A percentile compares a stretch with the other conserved stretches of the same genome.
Conservation (phyloP, 345 rosid species). For the Sonneratia caseolaris region DNA sequence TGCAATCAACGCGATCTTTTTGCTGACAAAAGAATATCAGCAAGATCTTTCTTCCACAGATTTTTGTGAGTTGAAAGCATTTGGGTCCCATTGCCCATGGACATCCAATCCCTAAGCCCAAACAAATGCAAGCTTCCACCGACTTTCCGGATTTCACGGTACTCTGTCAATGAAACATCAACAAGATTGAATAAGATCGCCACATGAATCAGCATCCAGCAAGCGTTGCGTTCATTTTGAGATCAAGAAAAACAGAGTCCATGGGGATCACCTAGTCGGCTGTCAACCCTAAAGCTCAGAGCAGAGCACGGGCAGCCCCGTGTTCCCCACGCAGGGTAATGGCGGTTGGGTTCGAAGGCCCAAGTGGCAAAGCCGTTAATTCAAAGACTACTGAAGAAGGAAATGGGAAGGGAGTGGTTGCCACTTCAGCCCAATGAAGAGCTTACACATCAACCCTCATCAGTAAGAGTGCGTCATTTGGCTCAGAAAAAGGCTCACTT, state of each 20-base stretch:
- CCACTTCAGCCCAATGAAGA: not conserved
- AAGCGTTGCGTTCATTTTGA: not conserved
- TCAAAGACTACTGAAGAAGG: not conserved
- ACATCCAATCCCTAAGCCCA: not conserved
- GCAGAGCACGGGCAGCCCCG: not conserved
- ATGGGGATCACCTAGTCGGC: not conserved
- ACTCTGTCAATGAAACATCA: not conserved
- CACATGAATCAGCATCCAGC: not conserved
- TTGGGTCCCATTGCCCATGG: not conserved
- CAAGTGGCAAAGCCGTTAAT: conserved; percentile 8
- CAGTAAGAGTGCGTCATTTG: conserved; percentile 19
- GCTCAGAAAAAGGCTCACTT: conserved; percentile 12
- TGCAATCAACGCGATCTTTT: not conserved
- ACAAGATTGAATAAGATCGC: not conserved
- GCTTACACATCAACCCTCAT: conserved; percentile 9
- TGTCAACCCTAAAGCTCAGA: not conserved
- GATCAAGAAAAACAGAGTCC: not conserved
- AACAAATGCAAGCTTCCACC: not conserved
- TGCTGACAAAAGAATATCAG: not conserved
- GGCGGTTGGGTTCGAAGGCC: not conserved
- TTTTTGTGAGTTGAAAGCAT: not conserved
- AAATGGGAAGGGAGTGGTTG: not conserved
- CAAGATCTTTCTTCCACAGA: not conserved
- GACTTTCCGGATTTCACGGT: not conserved
- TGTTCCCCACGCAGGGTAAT: not conserved